A percentile compares a stretch with the other conserved stretches of the same genome.
These are phyloP conservation scores for Phoenix roebelenii DNA, from an alignment of 176 grass and related monocot species.

Conservation along the genomic window DNA sequence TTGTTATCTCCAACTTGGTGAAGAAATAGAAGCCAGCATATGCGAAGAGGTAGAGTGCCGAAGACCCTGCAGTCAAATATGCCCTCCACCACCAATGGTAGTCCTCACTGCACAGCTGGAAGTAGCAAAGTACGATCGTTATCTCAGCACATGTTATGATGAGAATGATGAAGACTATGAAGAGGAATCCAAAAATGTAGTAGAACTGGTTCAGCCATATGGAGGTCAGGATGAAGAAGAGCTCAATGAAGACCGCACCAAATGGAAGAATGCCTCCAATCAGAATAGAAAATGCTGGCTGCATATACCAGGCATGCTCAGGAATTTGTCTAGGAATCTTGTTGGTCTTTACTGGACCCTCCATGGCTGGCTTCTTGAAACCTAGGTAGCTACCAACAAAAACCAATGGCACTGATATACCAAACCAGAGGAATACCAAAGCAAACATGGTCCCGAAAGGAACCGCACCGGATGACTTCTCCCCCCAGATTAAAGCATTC, in stretches of 20 bases:
- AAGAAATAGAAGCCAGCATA: constrained; percentile 45
- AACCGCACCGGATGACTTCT: constrained; percentile 42
- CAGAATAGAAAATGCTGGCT: constrained; percentile 35
- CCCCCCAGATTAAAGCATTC: constrained; percentile 45
- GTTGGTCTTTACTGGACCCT: constrained; percentile 44
- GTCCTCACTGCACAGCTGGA: constrained; percentile 46
- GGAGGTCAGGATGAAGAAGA: constrained; percentile 45
- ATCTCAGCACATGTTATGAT: constrained; percentile 40
- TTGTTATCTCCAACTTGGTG: constrained; percentile 50
- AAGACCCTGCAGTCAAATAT: constrained; percentile 37
- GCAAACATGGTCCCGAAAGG: constrained; percentile 50
- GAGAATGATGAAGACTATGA: constrained; percentile 45
- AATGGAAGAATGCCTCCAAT: constrained; percentile 50
- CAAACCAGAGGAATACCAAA: constrained; percentile 39
- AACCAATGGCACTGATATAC: constrained; percentile 38
- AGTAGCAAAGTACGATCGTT: constrained; percentile 42
- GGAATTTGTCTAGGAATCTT: constrained; percentile 45
- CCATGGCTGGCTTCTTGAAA: constrained; percentile 36
- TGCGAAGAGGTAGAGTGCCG: constrained; percentile 32
- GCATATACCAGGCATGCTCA: constrained; percentile 44
- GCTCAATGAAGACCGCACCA: constrained; percentile 43
- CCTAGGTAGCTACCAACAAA: constrained; percentile 44
- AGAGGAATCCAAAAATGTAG: constrained; percentile 46
- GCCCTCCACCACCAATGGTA: constrained; percentile 49
- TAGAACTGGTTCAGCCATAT: constrained; percentile 50